phyloP scores from a whole-genome alignment of 140 eudicot species.

The Oenanthe javanica region DNA sequence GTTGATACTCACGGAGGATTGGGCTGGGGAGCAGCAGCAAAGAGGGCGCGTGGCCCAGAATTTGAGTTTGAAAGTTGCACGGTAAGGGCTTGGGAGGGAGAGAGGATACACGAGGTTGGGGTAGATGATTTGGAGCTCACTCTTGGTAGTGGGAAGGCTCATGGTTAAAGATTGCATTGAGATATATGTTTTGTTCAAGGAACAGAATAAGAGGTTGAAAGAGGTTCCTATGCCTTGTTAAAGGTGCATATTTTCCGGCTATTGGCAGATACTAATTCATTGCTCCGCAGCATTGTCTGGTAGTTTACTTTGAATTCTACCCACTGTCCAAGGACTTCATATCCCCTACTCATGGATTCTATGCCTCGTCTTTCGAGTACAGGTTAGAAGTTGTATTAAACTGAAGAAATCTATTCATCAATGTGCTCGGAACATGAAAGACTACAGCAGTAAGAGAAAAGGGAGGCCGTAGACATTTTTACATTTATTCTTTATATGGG shows the following conservation, averaged over 20 bases:
- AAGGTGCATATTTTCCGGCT: constrained; percentile 9
- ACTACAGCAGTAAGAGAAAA: not conserved
- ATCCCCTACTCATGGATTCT: not conserved
- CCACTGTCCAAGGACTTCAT: not conserved
- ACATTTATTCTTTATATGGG: constrained; percentile 4
- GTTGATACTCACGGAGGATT: constrained; percentile 20
- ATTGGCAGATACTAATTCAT: not conserved
- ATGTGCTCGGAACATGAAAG: not conserved
- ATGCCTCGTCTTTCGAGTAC: not conserved
- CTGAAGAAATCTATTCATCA: not conserved
- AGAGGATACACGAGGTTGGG: constrained; percentile 79
- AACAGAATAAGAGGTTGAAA: constrained; percentile 6
- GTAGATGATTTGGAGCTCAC: constrained; percentile 88
- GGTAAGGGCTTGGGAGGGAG: constrained; percentile 96
- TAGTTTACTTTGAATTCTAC: not conserved
- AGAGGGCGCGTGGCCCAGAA: constrained; percentile 57
- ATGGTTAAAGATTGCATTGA: constrained; percentile 13
- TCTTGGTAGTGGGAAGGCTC: constrained; percentile 58
- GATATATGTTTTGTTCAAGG: constrained; percentile 1
- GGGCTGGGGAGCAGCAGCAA: constrained; percentile 41
- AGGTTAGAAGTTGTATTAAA: not conserved
- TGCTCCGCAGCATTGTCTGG: not conserved
- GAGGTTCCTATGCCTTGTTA: not conserved
- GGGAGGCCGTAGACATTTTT: not conserved
- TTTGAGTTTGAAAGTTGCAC: constrained; percentile 75